phyloP scores from a whole-genome alignment of 495 filamentous ascomycete species.

The Penicillium nucicola region DNA sequence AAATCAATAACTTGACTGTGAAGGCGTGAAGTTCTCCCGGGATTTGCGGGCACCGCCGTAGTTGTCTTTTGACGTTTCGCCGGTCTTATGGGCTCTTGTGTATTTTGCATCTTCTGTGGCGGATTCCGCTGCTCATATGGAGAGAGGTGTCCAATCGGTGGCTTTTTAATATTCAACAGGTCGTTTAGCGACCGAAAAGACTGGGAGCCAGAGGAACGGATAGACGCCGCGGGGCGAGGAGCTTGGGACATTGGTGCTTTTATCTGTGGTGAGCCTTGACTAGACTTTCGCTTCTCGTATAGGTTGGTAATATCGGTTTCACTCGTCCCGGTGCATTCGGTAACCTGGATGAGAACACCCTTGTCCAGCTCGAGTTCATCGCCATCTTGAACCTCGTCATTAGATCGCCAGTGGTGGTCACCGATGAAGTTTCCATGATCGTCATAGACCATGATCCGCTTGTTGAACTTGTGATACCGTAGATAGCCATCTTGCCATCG shows the following conservation, averaged over 20 bases:
- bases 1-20: slow-evolving; percentile 21
- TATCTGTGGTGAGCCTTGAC: slow-evolving; percentile 20
- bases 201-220: slow-evolving; percentile 26
- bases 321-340: slow-evolving; percentile 64
- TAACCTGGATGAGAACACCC: slow-evolving; percentile 73
- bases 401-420: slow-evolving; percentile 76
- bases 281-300: slow-evolving; percentile 57
- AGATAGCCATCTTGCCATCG: slow-evolving; percentile 90
- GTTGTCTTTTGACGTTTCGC: slow-evolving; percentile 47
- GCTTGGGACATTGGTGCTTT: slow-evolving; percentile 11
- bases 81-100: slow-evolving; percentile 24
- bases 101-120: background rate
- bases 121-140: slow-evolving; percentile 45
- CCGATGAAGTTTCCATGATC: slow-evolving; percentile 74
- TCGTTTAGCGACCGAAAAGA: slow-evolving; percentile 53
- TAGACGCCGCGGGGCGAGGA: slow-evolving; percentile 16
- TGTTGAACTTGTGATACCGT: slow-evolving; percentile 87
- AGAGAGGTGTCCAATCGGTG: slow-evolving; percentile 47
- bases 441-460: slow-evolving; percentile 88
- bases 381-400: slow-evolving; percentile 62
- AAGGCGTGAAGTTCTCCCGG: background rate
- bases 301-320: slow-evolving; percentile 75
- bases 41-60: slow-evolving; percentile 1
- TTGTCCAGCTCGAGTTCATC: slow-evolving; percentile 81
- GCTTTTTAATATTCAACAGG: slow-evolving; percentile 54